Conservation (phyloP, 2,329 filamentous ascomycete genomes). For the Ophidiomyces ophidiicola region DNA sequence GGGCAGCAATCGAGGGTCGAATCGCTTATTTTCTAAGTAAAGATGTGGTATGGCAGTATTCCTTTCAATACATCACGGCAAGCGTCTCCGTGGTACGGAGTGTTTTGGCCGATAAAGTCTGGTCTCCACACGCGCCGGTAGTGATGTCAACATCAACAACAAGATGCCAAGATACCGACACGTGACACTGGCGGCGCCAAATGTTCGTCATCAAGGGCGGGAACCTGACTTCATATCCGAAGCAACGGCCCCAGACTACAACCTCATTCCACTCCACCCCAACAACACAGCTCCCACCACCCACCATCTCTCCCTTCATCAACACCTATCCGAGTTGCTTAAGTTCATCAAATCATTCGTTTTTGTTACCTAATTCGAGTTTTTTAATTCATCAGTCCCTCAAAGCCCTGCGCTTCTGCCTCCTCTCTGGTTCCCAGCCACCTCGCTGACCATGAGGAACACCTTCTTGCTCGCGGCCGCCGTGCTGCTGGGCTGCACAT, state of each 20-base stretch:
- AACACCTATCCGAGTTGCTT: constrained; percentile 1
- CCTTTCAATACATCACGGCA: no score
- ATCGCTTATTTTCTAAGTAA: no score
- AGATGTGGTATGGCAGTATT: no score
- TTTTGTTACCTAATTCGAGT: constrained; percentile 2
- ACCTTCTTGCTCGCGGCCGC: constrained; percentile 65
- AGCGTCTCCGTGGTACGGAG: no score
- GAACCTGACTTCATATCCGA: constrained; percentile 1
- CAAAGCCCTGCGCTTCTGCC: not conserved
- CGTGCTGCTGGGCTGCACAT: constrained; percentile 67
- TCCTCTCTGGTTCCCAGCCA: not conserved
- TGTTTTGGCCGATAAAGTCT: no score
- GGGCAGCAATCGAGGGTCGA: no score
- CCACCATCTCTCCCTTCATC: constrained; percentile 3
- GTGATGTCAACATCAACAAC: no score
- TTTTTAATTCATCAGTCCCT: not conserved
- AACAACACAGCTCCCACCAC: constrained; percentile 6
- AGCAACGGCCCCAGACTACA: constrained; percentile 1
- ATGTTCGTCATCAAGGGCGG: constrained; percentile 8
- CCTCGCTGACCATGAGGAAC: constrained; percentile 60
- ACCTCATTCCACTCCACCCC: constrained; percentile 2
- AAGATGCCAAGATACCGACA: no score
- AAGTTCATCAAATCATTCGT: not conserved
- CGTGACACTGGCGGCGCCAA: not conserved
- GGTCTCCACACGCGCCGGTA: no score